Evolutionary conservation across 306 rosid species (phyloP), one percentile per base, ranked within the genome.

Genomic region (Trifolium fragiferum): DNA sequence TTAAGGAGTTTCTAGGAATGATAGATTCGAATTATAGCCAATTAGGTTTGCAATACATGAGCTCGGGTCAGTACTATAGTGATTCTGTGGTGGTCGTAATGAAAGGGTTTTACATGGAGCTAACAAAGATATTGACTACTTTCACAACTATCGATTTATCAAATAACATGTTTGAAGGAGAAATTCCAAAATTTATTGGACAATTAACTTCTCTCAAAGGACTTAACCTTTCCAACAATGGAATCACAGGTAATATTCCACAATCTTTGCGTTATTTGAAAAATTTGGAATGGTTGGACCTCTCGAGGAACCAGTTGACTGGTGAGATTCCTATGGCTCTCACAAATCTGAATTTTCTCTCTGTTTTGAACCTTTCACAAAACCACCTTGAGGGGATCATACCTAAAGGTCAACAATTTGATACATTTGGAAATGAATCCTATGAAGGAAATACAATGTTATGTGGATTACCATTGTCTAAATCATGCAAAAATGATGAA

Each of bases 91-190:
- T 43, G 53, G 14, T 86, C 6, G n/a, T 60, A 32, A 7, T 81
- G 18, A 83, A 43, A 43, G 49, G 49, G 12, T 10, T 43, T 43
- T 43, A 1, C 12, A 43, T 10, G 49, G 49, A 43, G 49, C n/a
- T 43, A 43, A 4, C 49, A 1, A 43, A 7, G n/a, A 43, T 43
- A 43, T 4, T 43, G n/a, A 83, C 15, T 1, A 66, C 53, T 10
- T 79, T 82, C 53, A 81, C 76, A 35, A 15, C 55, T 0, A 69
- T 83, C 10, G 87, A 86, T 54, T 33, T 84, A 0, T 84, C 88
- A 14, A 84, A 69, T 13, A 87, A 87, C 35, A 51, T 16, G n/a
- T 87, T 87, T 20, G 67, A 50, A 18, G 88, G 86, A n/a, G 69
- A 74, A 40, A 73, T 86, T 7, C 86, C 85, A 3, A 0, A 13